Conservation (phyloP, 2,329 filamentous ascomycete genomes). For the Botrytis pseudocinerea region DNA sequence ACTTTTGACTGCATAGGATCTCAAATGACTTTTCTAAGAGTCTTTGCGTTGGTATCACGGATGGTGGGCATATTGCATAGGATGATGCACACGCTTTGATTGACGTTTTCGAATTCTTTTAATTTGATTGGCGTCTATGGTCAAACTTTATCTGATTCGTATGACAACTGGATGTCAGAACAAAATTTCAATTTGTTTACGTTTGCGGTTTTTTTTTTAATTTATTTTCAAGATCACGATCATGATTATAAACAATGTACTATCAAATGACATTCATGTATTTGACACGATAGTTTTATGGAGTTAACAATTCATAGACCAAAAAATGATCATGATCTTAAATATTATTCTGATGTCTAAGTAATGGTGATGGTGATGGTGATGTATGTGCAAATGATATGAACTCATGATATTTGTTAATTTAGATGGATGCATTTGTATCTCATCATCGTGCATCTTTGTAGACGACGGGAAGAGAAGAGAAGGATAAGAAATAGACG, state of each 20-base stretch:
- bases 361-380: not conserved
- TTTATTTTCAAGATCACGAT: slow-evolving; percentile 1
- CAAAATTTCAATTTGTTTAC: slow-evolving; percentile 4
- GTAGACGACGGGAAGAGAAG: not conserved
- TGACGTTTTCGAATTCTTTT: slow-evolving; percentile 3
- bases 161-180: slow-evolving; percentile 2
- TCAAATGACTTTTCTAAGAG: slow-evolving; percentile 13
- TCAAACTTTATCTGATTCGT: slow-evolving; percentile 12
- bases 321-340: not conserved
- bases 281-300: not conserved
- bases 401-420: not conserved
- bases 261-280: not conserved
- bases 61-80: slow-evolving; percentile 24
- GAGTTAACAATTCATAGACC: not conserved
- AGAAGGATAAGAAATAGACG: not conserved
- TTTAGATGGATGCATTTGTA: not conserved
- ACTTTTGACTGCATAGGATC: slow-evolving; percentile 22
- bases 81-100: slow-evolving; percentile 16
- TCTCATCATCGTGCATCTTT: not conserved
- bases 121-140: slow-evolving; percentile 19
- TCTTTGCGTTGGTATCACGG: slow-evolving; percentile 24
- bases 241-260: slow-evolving; percentile 13
- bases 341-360: too few relatives aligned
- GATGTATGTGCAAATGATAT: not conserved
- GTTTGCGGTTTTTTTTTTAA: slow-evolving; percentile 13